Evolutionary conservation across 78 protist species (phyloP).

Genomic region (Dictyostelium purpureum): DNA sequence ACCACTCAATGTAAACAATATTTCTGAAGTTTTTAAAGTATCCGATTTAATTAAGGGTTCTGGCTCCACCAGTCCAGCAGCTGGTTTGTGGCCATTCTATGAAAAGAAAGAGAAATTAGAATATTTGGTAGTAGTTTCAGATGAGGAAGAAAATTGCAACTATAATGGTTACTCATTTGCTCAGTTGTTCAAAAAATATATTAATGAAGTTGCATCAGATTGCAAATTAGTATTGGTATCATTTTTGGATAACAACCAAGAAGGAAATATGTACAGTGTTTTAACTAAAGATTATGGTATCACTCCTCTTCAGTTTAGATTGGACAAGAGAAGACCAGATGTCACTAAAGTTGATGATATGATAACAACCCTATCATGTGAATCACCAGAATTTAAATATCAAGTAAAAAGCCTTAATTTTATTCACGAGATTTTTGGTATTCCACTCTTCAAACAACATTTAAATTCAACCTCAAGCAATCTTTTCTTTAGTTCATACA

Average conservation of each 20-base stretch:
- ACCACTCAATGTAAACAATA: slow-evolving; percentile 1
- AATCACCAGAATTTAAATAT: background rate
- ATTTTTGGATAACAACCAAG: slow-evolving; percentile 18
- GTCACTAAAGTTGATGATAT: slow-evolving; percentile 46
- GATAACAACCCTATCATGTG: slow-evolving; percentile 44
- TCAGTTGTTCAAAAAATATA: slow-evolving; percentile 25
- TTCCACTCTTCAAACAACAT: background rate
- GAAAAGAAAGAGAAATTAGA: background rate
- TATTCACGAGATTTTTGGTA: background rate
- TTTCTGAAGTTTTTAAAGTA: slow-evolving; percentile 53
- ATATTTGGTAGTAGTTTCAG: slow-evolving; percentile 32
- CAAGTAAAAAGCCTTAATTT: slow-evolving; percentile 20
- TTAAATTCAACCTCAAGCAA: no score
- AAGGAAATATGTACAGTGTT: background rate
- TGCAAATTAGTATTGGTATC: slow-evolving; percentile 72
- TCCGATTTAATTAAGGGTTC: slow-evolving; percentile 41
- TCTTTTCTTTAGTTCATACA: no score
- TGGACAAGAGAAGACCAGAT: slow-evolving; percentile 55
- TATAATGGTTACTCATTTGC: slow-evolving; percentile 5
- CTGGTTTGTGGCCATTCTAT: slow-evolving; percentile 59
- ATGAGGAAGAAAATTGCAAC: slow-evolving; percentile 55
- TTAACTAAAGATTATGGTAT: background rate
- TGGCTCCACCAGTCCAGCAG: slow-evolving; percentile 66
- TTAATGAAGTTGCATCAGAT: slow-evolving; percentile 45
- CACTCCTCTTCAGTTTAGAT: background rate